Evolutionary conservation across 768 basidiomycete species (phyloP).

Genomic region (Serendipita sp.): DNA sequence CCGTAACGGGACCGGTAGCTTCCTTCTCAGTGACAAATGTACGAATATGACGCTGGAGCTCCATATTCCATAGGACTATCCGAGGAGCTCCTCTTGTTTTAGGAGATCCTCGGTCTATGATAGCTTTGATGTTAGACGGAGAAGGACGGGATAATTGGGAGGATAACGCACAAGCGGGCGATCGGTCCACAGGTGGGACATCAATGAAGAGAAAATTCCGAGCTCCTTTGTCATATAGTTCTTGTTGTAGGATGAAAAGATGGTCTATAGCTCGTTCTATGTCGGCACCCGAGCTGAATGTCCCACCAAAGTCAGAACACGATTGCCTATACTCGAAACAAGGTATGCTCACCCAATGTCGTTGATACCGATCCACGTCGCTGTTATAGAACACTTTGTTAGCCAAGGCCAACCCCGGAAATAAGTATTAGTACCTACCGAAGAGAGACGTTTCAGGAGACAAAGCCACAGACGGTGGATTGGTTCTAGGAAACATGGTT

Average conservation of each 20-base stretch:
- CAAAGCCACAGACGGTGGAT: constrained; percentile 27
- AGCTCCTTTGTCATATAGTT: constrained; percentile 33
- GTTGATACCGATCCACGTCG: constrained; percentile 54
- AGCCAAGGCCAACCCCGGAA: neutral
- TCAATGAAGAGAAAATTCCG: constrained; percentile 43
- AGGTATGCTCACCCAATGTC: constrained; percentile 33
- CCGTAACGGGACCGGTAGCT: constrained; percentile 23
- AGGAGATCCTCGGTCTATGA: neutral
- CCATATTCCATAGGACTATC: constrained; percentile 30
- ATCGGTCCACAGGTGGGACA: constrained; percentile 36
- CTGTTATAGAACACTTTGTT: constrained; percentile 18
- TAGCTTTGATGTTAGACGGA: neutral
- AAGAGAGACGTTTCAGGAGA: constrained; percentile 28
- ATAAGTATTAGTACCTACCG: constrained; percentile 15
- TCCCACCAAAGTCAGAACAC: neutral
- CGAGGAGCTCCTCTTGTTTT: neutral
- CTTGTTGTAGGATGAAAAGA: constrained; percentile 31
- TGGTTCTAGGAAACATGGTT: constrained; percentile 22
- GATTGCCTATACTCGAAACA: constrained; percentile 9
- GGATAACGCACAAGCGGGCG: constrained; percentile 23
- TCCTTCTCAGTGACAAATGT: constrained; percentile 26
- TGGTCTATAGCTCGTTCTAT: constrained; percentile 13
- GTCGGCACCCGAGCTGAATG: neutral
- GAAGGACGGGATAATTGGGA: neutral
- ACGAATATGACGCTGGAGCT: constrained; percentile 19